Percentiles rank a stretch among this genome's conserved stretches.
Evolutionary conservation across 768 basidiomycete species (phyloP).

Genomic region (Termitomyces sp.): DNA sequence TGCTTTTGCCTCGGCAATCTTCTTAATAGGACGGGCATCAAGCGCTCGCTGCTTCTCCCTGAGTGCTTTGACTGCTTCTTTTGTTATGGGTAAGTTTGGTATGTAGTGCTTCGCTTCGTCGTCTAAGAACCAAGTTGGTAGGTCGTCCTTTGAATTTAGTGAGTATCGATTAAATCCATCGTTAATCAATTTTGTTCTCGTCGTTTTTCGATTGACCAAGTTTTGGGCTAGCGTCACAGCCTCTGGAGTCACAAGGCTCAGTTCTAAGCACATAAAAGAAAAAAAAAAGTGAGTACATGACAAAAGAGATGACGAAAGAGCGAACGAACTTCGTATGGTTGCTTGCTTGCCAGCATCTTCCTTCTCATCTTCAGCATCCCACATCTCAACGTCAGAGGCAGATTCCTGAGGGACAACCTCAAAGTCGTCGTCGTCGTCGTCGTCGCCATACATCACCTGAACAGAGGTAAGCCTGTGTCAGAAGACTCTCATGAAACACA

Average conservation of each 20-base stretch:
- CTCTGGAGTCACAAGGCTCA: conserved; percentile 82
- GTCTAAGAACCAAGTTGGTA: conserved; percentile 96
- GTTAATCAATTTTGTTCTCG: conserved; percentile 84
- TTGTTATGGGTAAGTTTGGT: conserved; percentile 92
- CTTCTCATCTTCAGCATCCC: conserved; percentile 79
- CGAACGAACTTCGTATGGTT: conserved; percentile 53
- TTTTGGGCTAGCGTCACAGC: conserved; percentile 88
- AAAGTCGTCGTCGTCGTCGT: conserved; percentile 58
- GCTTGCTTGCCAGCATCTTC: conserved; percentile 62
- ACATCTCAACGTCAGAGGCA: conserved; percentile 60
- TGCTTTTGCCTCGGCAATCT: conserved; percentile 97
- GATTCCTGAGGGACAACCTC: conserved; percentile 67
- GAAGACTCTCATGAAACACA: background rate
- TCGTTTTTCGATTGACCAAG: conserved; percentile 86
- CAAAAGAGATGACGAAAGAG: background rate
- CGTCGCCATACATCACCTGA: conserved; percentile 13
- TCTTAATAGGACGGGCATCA: conserved; percentile 97
- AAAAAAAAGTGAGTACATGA: conserved; percentile 1
- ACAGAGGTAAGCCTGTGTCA: background rate
- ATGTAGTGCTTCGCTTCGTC: conserved; percentile 94
- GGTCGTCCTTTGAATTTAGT: conserved; percentile 83
- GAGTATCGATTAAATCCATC: conserved; percentile 96
- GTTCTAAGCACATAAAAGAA: conserved; percentile 58
- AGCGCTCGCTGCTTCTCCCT: conserved; percentile 89
- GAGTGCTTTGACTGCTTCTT: conserved; percentile 84